These are phyloP conservation scores for Mycotypha africana DNA, from an alignment of 371 early-diverging fungal species.

Conservation along the genomic window DNA sequence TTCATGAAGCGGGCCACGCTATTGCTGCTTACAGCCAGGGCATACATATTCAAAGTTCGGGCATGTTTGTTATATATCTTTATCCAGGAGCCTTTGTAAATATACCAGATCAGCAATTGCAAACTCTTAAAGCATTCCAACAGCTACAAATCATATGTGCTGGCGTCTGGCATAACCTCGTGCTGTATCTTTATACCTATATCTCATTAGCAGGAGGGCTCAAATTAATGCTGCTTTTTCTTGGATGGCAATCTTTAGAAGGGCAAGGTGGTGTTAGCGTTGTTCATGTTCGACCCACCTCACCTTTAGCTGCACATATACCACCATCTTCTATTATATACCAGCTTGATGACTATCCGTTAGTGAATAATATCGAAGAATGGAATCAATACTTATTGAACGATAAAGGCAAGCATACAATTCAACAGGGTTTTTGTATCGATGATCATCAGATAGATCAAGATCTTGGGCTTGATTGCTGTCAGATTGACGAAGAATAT, in stretches of 20 bases:
- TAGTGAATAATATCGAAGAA: conserved; percentile 37
- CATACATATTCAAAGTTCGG: conserved; percentile 60
- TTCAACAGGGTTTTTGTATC: conserved; percentile 35
- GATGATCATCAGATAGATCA: no score
- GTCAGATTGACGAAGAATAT: conserved; percentile 38
- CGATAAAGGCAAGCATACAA: conserved; percentile 14
- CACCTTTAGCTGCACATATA: conserved; percentile 50
- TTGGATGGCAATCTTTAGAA: conserved; percentile 51
- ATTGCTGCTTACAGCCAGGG: conserved; percentile 65
- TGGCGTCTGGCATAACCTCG: conserved; percentile 81
- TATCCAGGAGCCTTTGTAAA: conserved; percentile 89
- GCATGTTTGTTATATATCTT: conserved; percentile 66
- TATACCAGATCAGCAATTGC: conserved; percentile 49
- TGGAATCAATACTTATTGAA: conserved; percentile 46
- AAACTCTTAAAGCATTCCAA: conserved; percentile 35
- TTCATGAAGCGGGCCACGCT: conserved; percentile 84
- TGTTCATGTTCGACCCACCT: conserved; percentile 47
- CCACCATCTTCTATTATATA: conserved; percentile 42
- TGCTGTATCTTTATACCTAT: conserved; percentile 45
- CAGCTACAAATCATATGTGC: conserved; percentile 74
- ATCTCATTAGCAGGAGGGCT: conserved; percentile 49
- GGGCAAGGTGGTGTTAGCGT: conserved; percentile 57
- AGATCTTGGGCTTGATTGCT: conserved; percentile 36
- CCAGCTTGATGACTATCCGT: conserved; percentile 42
- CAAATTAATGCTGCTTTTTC: conserved; percentile 31